These are phyloP conservation scores for Acephala macrosclerotiorum DNA, from an alignment of 2,329 filamentous ascomycete species.

Conservation along the genomic window DNA sequence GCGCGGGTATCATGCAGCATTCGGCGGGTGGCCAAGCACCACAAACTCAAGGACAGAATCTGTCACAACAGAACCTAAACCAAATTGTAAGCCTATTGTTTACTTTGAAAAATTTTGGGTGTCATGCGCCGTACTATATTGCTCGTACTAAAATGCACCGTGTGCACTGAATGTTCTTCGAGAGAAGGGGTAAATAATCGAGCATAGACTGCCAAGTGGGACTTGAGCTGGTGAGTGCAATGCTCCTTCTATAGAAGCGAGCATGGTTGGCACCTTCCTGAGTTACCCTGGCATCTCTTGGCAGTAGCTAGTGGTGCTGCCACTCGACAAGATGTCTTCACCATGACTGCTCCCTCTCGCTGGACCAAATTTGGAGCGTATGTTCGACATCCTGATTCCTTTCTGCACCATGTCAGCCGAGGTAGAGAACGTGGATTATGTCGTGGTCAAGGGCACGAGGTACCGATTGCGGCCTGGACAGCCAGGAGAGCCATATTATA, in stretches of 20 bases:
- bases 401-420: too few species aligned
- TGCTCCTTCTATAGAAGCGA: not conserved
- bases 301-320: not conserved
- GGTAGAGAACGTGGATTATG: too few species aligned
- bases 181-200: not conserved
- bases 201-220: not conserved
- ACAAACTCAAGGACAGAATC: constrained; percentile 55
- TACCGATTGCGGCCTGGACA: too few species aligned
- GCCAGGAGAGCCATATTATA: too few species aligned
- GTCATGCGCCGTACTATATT: not conserved
- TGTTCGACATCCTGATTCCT: not conserved
- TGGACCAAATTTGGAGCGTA: not conserved
- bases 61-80: constrained; percentile 90
- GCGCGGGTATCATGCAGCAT: constrained; percentile 53
- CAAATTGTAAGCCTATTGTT: constrained; percentile 80
- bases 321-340: too few species aligned
- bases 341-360: not conserved
- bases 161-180: too few species aligned
- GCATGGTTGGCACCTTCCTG: not conserved
- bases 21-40: constrained; percentile 55
- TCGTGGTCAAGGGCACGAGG: too few species aligned
- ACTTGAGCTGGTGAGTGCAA: not conserved
- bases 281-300: not conserved
- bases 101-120: constrained; percentile 11
- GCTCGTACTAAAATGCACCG: not conserved